Evolutionary conservation across 371 early-diverging fungal genomes (phyloP), one percentile per base, ranked within the genome.

Genomic region (Capillidium rhysosporum): DNA sequence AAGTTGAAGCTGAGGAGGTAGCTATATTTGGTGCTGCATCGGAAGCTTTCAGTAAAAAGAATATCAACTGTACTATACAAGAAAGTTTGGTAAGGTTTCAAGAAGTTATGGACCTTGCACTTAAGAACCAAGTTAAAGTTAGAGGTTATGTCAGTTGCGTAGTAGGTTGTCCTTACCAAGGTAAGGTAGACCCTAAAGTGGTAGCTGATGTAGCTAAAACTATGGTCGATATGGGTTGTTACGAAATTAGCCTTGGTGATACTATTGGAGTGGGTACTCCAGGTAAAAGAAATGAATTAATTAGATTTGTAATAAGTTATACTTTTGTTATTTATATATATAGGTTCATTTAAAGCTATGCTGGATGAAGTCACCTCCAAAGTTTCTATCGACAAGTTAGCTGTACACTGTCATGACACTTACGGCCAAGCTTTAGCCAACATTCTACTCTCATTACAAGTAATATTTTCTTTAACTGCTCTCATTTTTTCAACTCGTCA

Each of bases 381-480:
- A 1, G 78, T 94, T 0, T 87, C 92, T 2, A 62, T 77, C 0
- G 72, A 82, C 28, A 72, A 77, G 23, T 64, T 94, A 34, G 94
- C 93, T 9, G 86, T 92, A 4, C 97, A 96, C 58, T 92, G 89
- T 60, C 97, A 97, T 58, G 94, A 97, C 65, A 97, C 97, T 8
- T 97, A 93, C 65, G 97, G 97, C 5, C 93, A 92, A 64, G 97
- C 95, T 0, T 67, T 97, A 39, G 95, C 88, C 31, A 97, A 97
- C 58, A 93, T 94, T 51, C 67, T 77, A 16, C 79, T 79, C 24
- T 80, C 95, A 0, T 59, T 91, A 3, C 76, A 86, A 61, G 77
- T 77, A 34, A 34, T 63, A n/a, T n/a, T n/a, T n/a, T n/a, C n/a
- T 38, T 49, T 34, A 7, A 9, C 43, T 7, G 43, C 38, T 40